Evolutionary conservation across 192 early-diverging fungal genomes (phyloP), one percentile per base, ranked within the genome.

Genomic region (Podila clonocystis): DNA sequence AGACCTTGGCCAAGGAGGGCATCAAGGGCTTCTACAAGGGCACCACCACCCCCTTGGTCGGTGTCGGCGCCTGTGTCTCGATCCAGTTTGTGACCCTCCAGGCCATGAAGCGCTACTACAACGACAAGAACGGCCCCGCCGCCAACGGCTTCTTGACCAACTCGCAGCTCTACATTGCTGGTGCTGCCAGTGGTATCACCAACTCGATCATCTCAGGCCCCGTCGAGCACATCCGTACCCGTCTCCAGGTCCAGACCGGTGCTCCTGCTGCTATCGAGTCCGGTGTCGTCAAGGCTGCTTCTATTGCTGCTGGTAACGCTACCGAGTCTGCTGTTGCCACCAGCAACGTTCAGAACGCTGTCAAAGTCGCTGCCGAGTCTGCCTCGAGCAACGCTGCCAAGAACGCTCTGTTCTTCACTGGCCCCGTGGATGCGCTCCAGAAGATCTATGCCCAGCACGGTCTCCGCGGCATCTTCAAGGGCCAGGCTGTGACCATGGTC

Each of bases 61-160:
- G 97, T 57, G 92, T 96, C 52, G 97, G 97, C 49, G 92, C 94
- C 15, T 97, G 96, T 79, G 97, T 99, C 8, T 96, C 96, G n/a
- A 94, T 99, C 79, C 97, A 99, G 87, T 99, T 99, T 77, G 86
- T 92, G 36, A 95, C 92, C 50, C 85, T 98, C 45, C 93, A 97
- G 85, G 88, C 90, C 60, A 92, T 93, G 84, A 98, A 99, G 87
- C 91, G 97, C 45, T 82, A 85, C 33, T 95, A 95, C 74, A 84
- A 84, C 24, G 66, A 75, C 20, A 69, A 85, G 30, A 96, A 95
- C 73, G 83, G 82, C 13, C 82, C 87, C 11, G 20, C 29, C 22
- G 69, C 84, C 29, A 74, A 62, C 24, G 84, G 84, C 9, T 69
- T 78, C 26, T 87, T 99, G 7, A 89, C 92, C 33, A 88, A 91